Percentiles rank a stretch among this genome's conserved stretches.
phyloP scores from a whole-genome alignment of 495 filamentous ascomycete genomes.

The Hypoxylon rickii region DNA sequence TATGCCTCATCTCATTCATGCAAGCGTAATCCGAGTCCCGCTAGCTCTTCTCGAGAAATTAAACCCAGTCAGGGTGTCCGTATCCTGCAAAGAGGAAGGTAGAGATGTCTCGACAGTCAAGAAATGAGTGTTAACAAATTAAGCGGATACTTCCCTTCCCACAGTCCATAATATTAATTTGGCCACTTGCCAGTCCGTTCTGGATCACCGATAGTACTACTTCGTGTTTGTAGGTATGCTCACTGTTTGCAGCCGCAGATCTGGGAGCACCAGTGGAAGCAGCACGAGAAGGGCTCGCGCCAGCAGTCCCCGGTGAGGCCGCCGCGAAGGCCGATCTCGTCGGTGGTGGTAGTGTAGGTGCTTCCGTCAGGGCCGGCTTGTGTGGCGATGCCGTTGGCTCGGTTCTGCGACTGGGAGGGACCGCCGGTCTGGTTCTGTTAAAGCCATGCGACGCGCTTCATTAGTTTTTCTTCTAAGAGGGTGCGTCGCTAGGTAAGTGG shows the following conservation, averaged over 20 bases:
- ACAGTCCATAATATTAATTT: not conserved
- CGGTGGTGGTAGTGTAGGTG: not conserved
- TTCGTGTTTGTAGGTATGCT: not conserved
- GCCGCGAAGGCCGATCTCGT: not conserved
- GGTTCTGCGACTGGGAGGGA: not conserved
- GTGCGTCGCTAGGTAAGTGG: not conserved
- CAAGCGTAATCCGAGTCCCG: too few relatives aligned
- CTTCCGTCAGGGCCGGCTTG: not conserved
- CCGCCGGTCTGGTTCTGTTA: too few relatives aligned
- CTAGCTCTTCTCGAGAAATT: too few relatives aligned
- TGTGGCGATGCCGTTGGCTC: not conserved
- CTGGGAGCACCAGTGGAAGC: slow-evolving; percentile 4
- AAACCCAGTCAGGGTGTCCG: too few relatives aligned
- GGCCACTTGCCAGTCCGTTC: not conserved
- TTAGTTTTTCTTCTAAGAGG: too few relatives aligned
- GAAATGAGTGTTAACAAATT: too few relatives aligned
- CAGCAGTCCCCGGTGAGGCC: slow-evolving; percentile 12
- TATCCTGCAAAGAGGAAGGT: too few relatives aligned
- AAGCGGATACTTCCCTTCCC: too few relatives aligned
- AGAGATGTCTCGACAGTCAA: too few relatives aligned
- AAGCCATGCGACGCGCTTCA: too few relatives aligned
- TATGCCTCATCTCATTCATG: too few relatives aligned
- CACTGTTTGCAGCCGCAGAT: slow-evolving; percentile 3
- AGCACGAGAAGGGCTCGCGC: slow-evolving; percentile 15
- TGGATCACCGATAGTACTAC: too few relatives aligned